Base-by-base conservation (phyloP, 1,284 basidiomycete species). In the Sporisorium reilianum region DNA sequence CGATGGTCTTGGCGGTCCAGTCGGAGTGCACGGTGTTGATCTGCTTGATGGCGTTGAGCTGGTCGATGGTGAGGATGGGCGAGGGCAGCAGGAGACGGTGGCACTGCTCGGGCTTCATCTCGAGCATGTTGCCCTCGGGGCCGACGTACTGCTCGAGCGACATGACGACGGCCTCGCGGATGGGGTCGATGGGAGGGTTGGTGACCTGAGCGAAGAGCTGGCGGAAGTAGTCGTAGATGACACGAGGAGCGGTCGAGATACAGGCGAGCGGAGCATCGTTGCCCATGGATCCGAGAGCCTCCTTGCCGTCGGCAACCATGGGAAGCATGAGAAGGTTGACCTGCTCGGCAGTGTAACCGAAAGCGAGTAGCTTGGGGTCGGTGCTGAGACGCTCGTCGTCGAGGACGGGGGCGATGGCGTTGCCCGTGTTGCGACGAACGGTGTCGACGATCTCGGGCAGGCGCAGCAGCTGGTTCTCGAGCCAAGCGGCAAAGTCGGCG, bases 151-250 rank as follows among this genome's bases (percentile, higher is more conserved):
- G 79, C 57, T 81, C 80, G 53, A 83, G 75, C 49, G 80, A 82
- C 81, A 83, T 83, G 75, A 83, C 81, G 46, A 83, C 69, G 10
- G 80, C 61, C 70, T 83, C 81, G 52, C 81, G 80, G 48, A 83
- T 83, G 25, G 81, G 81, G 68, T 83, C 81, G 55, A 83, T 83
- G 28, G 81, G 81, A 54, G 81, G 81, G 72, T 83, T 83, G 68
- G 81, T 83, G 57, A 83, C 81, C 71, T 83, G 81, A 53, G 81
- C 81, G 44, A 83, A 83, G 48, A 83, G 78, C 76, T 83, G 78
- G 45, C 81, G 77, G 75, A 83, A 83, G 76, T 83, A 83, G 59
- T 83, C 81, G 68, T 81, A 83, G 48, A 82, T 75, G 53, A 80
- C 65, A 48, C 80, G 81, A 58, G 80, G 75, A 41, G 77, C 71